Conservation (phyloP, 169 alveolate genomes). For the Babesia divergens region DNA sequence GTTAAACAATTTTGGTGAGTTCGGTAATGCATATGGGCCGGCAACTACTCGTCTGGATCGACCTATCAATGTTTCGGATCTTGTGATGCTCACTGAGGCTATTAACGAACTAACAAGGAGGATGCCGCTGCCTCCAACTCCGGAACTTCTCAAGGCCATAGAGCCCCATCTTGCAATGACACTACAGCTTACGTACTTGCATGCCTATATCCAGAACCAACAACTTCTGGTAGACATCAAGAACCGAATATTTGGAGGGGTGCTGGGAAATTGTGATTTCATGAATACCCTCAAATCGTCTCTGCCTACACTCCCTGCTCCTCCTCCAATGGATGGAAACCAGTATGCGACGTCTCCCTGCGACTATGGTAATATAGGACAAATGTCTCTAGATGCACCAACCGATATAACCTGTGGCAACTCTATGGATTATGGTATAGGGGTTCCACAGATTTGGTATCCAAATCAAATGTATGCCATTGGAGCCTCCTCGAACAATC, state of each 20-base stretch:
- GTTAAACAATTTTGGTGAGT: not conserved
- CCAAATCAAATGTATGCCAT: not conserved
- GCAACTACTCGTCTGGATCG: not conserved
- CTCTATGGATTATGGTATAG: not conserved
- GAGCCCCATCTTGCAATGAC: slow-evolving; percentile 56
- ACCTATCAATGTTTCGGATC: not conserved
- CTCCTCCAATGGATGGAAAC: not conserved
- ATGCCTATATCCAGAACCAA: slow-evolving; percentile 63
- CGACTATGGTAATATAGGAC: not conserved
- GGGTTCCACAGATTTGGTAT: not conserved
- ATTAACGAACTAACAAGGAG: slow-evolving; percentile 37
- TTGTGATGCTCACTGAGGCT: slow-evolving; percentile 47
- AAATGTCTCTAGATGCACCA: not conserved
- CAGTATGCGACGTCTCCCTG: not conserved
- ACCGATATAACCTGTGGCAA: not conserved
- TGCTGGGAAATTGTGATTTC: slow-evolving; percentile 2
- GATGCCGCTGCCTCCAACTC: slow-evolving; percentile 58
- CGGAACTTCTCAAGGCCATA: slow-evolving; percentile 29
- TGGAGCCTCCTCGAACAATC: not conserved
- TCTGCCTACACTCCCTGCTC: not conserved
- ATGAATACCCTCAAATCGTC: not conserved
- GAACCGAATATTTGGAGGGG: slow-evolving; percentile 3
- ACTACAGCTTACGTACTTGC: slow-evolving; percentile 49
- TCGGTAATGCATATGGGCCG: not conserved
- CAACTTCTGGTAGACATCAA: slow-evolving; percentile 49